Base-by-base conservation (phyloP, 495 filamentous ascomycete genomes). In the Pseudotulostoma volvatum region DNA sequence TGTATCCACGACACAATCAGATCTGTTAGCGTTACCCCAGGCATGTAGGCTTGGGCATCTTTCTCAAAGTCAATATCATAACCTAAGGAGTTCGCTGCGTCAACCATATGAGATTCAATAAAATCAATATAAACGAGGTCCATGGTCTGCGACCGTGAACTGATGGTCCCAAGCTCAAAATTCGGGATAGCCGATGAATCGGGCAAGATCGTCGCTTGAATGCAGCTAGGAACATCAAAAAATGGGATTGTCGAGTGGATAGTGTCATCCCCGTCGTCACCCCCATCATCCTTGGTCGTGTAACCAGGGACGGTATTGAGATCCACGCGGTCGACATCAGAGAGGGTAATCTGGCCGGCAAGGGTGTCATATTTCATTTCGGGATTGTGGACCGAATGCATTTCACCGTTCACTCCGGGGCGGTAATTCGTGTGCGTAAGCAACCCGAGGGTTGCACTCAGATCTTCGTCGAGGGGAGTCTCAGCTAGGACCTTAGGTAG, bases 121-220 rank as follows among this genome's bases (percentile, higher is more conserved):
- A 95, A 97, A 47, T 93, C 86, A 34, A 88, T 67, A 53, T 90
- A 97, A 16, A 95, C 76, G 3, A 97, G 46, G 52, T 95, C 88
- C 1, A 96, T 79, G 0, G 45, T 77, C 47, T 77, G 70, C 0
- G 87, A 82, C 3, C 40, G 36, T 17, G 36, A 36, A 2, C 54
- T 15, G 1, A 38, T 17, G 15, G 21, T 1, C 9, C 68, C 61
- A 1, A 37, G 40, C 14, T 50, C 51, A 3, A 54, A 52, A 13
- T 50, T 44, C 7, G 40, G 47, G 2, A 18, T 13, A 14, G 15
- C 20, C 4, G 21, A 49, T 16, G 28, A 11, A 31, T 56, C 48
- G 1, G 71, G 58, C 41, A 83, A 75, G 23, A 81, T 63, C 34
- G 77, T 52, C 1, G 76, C 53, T 49, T 84, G 79, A 43, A 96